A percentile compares a stretch with the other conserved stretches of the same genome.
Conservation (phyloP, 2,329 filamentous ascomycete genomes). For the Colletotrichum shisoi region DNA sequence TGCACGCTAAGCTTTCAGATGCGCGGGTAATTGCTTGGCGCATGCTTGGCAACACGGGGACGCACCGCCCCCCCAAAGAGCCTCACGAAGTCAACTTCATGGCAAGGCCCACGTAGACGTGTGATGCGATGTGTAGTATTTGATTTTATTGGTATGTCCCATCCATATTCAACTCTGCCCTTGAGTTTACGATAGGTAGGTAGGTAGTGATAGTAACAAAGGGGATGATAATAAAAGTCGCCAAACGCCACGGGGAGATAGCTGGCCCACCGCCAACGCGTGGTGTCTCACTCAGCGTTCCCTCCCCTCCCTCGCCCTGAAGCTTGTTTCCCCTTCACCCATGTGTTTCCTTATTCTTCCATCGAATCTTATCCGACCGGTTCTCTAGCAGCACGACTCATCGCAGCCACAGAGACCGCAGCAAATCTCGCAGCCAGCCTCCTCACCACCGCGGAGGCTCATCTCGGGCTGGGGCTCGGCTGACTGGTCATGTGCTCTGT, state of each 20-base stretch:
- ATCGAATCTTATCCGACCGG: neutral
- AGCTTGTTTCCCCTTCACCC: constrained; percentile 1
- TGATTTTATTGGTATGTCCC: neutral
- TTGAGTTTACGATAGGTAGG: neutral
- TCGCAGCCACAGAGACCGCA: constrained; percentile 57
- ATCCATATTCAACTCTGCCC: neutral
- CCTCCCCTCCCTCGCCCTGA: neutral
- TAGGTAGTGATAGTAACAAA: neutral
- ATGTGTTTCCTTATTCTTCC: neutral
- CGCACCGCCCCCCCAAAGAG: neutral
- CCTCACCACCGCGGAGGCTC: constrained; percentile 55
- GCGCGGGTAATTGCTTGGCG: constrained; percentile 36
- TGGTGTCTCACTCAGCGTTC: neutral
- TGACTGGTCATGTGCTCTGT: neutral
- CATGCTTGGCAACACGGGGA: constrained; percentile 28
- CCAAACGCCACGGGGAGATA: constrained; percentile 26
- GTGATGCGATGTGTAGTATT: neutral
- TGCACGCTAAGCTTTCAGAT: constrained; percentile 31
- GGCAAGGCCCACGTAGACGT: no score
- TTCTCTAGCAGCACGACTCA: constrained; percentile 53
- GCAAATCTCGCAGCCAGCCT: constrained; percentile 57
- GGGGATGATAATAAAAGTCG: constrained; percentile 3
- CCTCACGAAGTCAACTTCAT: neutral
- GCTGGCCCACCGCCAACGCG: neutral
- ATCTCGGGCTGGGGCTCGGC: constrained; percentile 51